Evolutionary conservation across 2,329 filamentous ascomycete species (phyloP).

Genomic region (Fusarium globosum): DNA sequence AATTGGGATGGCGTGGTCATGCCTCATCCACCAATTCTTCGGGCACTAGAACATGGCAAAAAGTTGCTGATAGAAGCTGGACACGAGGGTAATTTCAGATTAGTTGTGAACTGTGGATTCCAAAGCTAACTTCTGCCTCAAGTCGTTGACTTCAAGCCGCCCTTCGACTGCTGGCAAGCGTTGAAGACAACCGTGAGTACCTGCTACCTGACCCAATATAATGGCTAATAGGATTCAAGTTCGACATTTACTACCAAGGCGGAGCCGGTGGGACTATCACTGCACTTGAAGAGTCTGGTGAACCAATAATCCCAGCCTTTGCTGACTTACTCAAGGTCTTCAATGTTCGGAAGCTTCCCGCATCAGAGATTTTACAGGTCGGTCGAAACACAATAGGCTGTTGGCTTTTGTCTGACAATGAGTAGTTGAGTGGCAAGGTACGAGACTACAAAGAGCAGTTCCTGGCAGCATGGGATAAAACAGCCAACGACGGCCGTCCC

Average conservation of each 20-base stretch:
- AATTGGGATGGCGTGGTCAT: conserved; percentile 12
- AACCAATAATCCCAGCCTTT: conserved; percentile 9
- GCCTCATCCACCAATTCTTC: conserved; percentile 20
- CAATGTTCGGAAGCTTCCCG: background rate
- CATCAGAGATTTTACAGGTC: conserved; percentile 6
- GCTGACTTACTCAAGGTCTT: conserved; percentile 9
- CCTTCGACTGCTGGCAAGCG: conserved; percentile 21
- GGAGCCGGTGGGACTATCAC: background rate
- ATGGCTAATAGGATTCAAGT: background rate
- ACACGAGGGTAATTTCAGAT: background rate
- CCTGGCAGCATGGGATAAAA: background rate
- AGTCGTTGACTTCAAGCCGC: conserved; percentile 21
- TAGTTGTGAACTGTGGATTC: rapidly evolving
- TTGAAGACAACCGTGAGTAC: background rate
- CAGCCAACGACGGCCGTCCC: background rate
- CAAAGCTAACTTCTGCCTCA: rapidly evolving
- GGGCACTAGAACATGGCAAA: conserved; percentile 3
- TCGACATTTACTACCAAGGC: conserved; percentile 13
- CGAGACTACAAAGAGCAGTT: background rate
- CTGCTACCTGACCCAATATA: rapidly evolving
- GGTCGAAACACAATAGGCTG: rapidly evolving
- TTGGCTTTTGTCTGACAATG: background rate
- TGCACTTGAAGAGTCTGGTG: background rate
- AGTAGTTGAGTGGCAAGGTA: background rate
- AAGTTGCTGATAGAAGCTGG: background rate